A percentile compares a stretch with the other conserved stretches of the same genome.
Evolutionary conservation across 352 stramenopile species (phyloP).

Genomic region (Phytophthora multivora): DNA sequence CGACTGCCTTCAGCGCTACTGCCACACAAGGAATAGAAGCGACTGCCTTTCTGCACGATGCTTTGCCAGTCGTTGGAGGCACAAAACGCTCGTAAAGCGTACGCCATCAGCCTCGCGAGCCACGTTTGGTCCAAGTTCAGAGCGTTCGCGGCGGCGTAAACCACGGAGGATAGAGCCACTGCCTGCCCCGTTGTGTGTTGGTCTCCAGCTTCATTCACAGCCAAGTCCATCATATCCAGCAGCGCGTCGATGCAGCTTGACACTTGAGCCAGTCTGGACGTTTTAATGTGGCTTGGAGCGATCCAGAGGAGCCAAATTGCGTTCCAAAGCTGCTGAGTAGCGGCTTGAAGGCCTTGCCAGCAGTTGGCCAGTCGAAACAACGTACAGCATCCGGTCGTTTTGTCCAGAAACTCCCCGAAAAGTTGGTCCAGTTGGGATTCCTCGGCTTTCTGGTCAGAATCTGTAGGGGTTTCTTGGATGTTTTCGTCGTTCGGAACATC

Average conservation of each 20-base stretch:
- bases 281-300: conserved; percentile 38
- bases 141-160: conserved; percentile 34
- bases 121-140: conserved; percentile 54
- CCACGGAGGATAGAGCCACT: conserved; percentile 45
- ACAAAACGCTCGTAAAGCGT: conserved; percentile 38
- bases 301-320: conserved; percentile 60
- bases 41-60: conserved; percentile 61
- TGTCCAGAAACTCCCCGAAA: conserved; percentile 45
- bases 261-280: conserved; percentile 27
- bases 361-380: conserved; percentile 50
- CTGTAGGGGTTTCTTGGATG: too few species aligned
- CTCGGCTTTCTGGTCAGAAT: too few species aligned
- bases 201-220: conserved; percentile 1
- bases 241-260: conserved; percentile 44
- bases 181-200: conserved; percentile 9
- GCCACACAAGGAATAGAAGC: conserved; percentile 50
- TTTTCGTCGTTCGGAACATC: neutral
- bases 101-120: conserved; percentile 53
- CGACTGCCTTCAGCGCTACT: conserved; percentile 34
- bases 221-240: conserved; percentile 65
- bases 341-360: conserved; percentile 66
- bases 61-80: conserved; percentile 49
- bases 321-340: conserved; percentile 61
- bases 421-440: conserved; percentile 12
- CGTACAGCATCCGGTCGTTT: conserved; percentile 45